Base-by-base conservation (phyloP, 768 basidiomycete species). In the Trametes cinnabarina region DNA sequence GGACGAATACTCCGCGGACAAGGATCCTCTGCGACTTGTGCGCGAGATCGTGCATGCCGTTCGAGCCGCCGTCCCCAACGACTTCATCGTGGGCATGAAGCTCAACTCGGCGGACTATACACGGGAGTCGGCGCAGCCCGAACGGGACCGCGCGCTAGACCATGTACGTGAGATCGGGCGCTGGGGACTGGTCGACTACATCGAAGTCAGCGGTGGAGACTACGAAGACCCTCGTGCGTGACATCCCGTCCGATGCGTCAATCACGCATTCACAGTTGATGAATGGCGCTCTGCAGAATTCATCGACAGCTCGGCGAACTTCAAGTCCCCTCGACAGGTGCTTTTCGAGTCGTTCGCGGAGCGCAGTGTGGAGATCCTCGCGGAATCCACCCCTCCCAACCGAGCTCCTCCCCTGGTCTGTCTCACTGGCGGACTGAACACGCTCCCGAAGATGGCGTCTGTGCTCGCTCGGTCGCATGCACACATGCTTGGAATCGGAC, bases 171-270 rank as follows among this genome's bases (percentile, higher is more conserved):
- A 77, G 37, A 82, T 94, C 26, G 81, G 86, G 0, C 68, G 70
- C 37, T 91, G 90, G 85, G 78, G 79, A 1, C 72, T 74, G 17
- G 66, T 95, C 4, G 93, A 96, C 69, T 88, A 93, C 66, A 83
- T 96, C 49, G 93, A 96, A 71, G 82, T 96, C 58, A 91, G 87
- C 54, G 93, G 93, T 1, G 93, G 93, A 0, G 86, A 87, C 67
- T 96, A 95, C 63, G 90, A 92, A 66, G 82, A 78, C 17, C 87
- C 89, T 63, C 82, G 92, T 87, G 63, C 17, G 77, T 64, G 2
- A 20, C 20, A 17, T 4, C 8, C 51, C 19, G 25, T 34, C 34
- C 7, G 34, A 34, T 7, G 14, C 42, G 19, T 23, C n/a, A 9
- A 20, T 4, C 41, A 19, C 42, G 19, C 42, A n/a, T 6, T 23